Percentiles rank a stretch among this genome's conserved stretches.
Evolutionary conservation across 768 basidiomycete species (phyloP).

Genomic region (Infundibulicybe gibba): DNA sequence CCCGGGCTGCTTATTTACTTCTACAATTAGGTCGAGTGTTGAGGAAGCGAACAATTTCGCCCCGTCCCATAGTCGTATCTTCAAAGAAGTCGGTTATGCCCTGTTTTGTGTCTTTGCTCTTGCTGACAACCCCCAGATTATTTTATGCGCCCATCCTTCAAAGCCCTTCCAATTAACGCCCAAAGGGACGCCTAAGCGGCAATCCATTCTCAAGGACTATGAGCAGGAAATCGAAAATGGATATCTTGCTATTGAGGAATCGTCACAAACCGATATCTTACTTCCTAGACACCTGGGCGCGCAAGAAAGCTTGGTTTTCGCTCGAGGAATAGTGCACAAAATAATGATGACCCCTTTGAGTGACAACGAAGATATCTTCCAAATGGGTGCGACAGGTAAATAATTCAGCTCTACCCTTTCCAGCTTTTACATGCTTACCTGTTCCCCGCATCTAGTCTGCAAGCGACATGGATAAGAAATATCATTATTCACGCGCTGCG

Average conservation of each 20-base stretch:
- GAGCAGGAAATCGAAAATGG: conserved; percentile 16
- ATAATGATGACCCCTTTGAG: conserved; percentile 19
- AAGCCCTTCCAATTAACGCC: conserved; percentile 25
- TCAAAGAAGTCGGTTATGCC: conserved; percentile 47
- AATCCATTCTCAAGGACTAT: conserved; percentile 15
- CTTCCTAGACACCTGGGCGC: conserved; percentile 2
- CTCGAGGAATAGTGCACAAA: conserved; percentile 23
- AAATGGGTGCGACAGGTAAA: conserved; percentile 33
- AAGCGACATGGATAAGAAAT: conserved; percentile 28
- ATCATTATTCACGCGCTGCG: conserved; percentile 16
- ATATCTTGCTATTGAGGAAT: conserved; percentile 11
- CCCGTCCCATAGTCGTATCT: conserved; percentile 42
- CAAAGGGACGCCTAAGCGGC: conserved; percentile 19
- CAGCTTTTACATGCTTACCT: background rate
- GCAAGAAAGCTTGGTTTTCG: conserved; percentile 18
- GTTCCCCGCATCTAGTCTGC: conserved; percentile 12
- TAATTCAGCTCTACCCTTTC: background rate
- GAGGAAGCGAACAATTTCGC: conserved; percentile 42
- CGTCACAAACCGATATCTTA: conserved; percentile 5
- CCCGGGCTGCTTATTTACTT: background rate
- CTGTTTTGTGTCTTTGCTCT: no score
- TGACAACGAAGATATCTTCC: conserved; percentile 31
- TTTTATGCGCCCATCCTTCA: conserved; percentile 21
- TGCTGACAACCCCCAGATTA: conserved; percentile 12
- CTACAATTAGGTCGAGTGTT: conserved; percentile 25